Evolutionary conservation across 768 basidiomycete genomes (phyloP).

Genomic region (Boletales sp.): DNA sequence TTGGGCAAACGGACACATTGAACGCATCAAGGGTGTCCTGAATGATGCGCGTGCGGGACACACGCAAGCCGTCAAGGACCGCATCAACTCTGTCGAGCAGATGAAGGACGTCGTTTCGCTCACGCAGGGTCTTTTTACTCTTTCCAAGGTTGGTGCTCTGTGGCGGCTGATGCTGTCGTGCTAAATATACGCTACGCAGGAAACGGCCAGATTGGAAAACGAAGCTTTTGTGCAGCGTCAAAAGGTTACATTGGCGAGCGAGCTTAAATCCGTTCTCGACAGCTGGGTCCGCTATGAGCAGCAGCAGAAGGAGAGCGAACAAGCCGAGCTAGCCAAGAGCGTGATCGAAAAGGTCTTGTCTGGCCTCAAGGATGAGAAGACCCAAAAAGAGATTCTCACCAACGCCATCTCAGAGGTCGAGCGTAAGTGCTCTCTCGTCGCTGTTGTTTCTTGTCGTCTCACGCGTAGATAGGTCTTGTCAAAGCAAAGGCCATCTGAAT

Average conservation of each 20-base stretch:
- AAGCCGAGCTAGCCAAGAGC: constrained; percentile 82
- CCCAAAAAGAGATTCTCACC: constrained; percentile 77
- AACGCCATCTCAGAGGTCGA: constrained; percentile 87
- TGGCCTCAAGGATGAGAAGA: constrained; percentile 81
- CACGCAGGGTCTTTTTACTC: constrained; percentile 84
- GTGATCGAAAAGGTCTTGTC: constrained; percentile 89
- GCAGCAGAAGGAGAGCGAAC: constrained; percentile 94
- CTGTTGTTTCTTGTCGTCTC: background rate
- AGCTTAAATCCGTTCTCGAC: constrained; percentile 93
- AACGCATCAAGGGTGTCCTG: constrained; percentile 78
- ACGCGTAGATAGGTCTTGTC: constrained; percentile 61
- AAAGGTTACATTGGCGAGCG: constrained; percentile 79
- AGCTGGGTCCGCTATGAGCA: constrained; percentile 99
- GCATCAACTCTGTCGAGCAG: constrained; percentile 86
- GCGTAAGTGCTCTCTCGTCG: constrained; percentile 55
- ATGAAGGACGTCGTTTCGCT: constrained; percentile 95
- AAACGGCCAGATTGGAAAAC: constrained; percentile 88
- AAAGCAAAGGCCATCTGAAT: constrained; percentile 86
- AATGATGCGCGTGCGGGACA: constrained; percentile 82
- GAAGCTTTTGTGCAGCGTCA: constrained; percentile 89
- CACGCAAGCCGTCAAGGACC: constrained; percentile 88
- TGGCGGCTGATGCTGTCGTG: background rate
- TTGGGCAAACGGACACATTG: constrained; percentile 89
- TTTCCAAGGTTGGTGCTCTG: constrained; percentile 70
- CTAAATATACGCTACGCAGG: constrained; percentile 40